These are phyloP conservation scores for Sanghuangporus sanghuang DNA, from an alignment of 1,284 basidiomycete genomes.

Conservation along the genomic window DNA sequence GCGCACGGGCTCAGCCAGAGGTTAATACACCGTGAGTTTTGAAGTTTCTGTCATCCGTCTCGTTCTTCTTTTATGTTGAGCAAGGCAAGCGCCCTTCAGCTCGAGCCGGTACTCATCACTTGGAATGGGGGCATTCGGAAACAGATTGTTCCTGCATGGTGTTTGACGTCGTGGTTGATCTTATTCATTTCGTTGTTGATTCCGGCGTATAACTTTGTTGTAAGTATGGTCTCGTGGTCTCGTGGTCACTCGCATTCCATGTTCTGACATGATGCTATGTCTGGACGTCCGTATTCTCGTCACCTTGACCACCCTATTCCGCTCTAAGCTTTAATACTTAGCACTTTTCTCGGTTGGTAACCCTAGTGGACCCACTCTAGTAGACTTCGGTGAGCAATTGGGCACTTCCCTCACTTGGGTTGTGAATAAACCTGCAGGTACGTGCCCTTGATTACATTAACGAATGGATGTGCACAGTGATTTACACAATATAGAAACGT, in stretches of 20 bases:
- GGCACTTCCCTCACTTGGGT: conserved; percentile 42
- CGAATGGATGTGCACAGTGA: no score
- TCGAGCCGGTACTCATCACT: conserved; percentile 43
- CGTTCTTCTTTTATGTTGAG: neutral
- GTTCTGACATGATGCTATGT: neutral
- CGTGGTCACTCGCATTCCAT: neutral
- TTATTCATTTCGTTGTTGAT: neutral
- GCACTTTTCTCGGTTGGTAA: conserved; percentile 37
- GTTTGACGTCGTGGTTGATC: conserved; percentile 8
- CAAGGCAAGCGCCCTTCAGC: conserved; percentile 40
- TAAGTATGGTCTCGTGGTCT: neutral
- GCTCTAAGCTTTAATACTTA: conserved; percentile 22
- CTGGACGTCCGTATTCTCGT: neutral
- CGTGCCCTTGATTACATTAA: neutral
- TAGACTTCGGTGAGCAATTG: conserved; percentile 31
- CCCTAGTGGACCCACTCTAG: conserved; percentile 33
- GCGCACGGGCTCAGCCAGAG: conserved; percentile 40
- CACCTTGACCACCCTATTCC: neutral
- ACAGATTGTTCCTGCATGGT: conserved; percentile 23
- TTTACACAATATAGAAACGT: no score
- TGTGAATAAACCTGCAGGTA: conserved; percentile 36
- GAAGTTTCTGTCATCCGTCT: neutral
- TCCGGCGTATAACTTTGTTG: neutral
- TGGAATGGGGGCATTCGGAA: conserved; percentile 50
- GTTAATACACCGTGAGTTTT: conserved; percentile 58